Base-by-base conservation (phyloP, 345 rosid genomes). In the Eucalyptus polyanthemos region DNA sequence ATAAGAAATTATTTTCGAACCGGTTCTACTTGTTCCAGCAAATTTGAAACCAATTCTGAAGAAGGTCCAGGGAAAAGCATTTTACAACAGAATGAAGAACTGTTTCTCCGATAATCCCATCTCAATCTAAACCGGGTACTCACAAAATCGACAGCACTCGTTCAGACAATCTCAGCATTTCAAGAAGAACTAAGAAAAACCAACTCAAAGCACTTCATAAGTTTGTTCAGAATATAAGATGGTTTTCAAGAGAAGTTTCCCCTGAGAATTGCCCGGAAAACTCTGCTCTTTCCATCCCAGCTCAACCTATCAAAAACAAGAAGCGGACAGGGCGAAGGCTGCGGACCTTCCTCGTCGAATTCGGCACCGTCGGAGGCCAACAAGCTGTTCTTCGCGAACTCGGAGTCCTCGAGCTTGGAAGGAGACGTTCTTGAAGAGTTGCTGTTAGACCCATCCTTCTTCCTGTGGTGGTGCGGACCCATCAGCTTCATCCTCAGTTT, bases 361-460 rank as follows among this genome's bases (percentile, higher is more conserved):
- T 94, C 92, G 86, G 89, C 93, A 87, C 87, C 87, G 11, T 90
- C 87, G 88, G 97, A 93, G 92, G 93, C 94, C 89, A 98, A 90
- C 90, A 98, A 92, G 91, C 97, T 94, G 94, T 93, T 94, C 88
- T 91, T 95, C 88, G 91, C 94, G 92, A 95, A 93, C 87, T 98
- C 99, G 24, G 93, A 80, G 85, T 96, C 99, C 86, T 94, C 95
- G 88, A 95, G 93, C 94, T 93, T 96, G 49, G 98, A 93, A 90
- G 99, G 99, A 90, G 99, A 98, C 60, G 99, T 97, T 86, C 98
- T 96, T 31, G 98, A 91, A 50, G 99, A 98, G 92, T 95, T 95
- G 89, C 91, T 90, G 88, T 92, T 96, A 47, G 98, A 95, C 88
- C 95, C 98, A 90, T 94, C 98, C 88, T 90, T 95, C 92, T 95